Conservation (phyloP, 768 basidiomycete species). For the Leccinum longicurvipes region DNA sequence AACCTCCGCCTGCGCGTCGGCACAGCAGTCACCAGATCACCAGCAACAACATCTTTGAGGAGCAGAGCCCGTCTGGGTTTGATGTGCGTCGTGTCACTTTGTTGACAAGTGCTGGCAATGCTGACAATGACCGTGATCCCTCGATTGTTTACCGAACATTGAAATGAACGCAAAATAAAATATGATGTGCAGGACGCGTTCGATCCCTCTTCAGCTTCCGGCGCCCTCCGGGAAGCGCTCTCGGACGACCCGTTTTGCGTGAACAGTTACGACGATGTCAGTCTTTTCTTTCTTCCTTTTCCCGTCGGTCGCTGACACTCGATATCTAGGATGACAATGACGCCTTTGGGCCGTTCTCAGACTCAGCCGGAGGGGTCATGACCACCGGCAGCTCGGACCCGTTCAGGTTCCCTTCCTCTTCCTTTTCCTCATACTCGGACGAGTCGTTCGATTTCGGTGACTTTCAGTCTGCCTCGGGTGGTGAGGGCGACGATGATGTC, state of each 20-base stretch:
- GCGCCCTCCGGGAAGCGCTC: conserved; percentile 34
- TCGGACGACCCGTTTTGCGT: conserved; percentile 49
- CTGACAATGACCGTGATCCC: neutral
- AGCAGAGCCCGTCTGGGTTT: conserved; percentile 49
- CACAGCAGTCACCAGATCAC: conserved; percentile 32
- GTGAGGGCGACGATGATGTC: neutral
- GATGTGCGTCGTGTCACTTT: conserved; percentile 40
- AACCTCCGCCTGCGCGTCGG: conserved; percentile 47
- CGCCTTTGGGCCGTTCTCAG: conserved; percentile 80
- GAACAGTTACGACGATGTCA: conserved; percentile 49
- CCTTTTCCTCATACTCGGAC: conserved; percentile 56
- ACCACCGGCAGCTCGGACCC: conserved; percentile 43
- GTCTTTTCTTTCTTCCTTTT: neutral
- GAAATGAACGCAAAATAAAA: neutral
- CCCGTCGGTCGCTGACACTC: neutral
- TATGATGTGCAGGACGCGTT: conserved; percentile 49
- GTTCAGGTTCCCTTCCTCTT: conserved; percentile 46
- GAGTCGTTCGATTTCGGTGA: conserved; percentile 77
- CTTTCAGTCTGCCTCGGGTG: conserved; percentile 49
- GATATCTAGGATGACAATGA: conserved; percentile 44
- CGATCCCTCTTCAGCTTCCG: conserved; percentile 31
- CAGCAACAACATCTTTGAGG: neutral
- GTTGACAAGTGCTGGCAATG: neutral
- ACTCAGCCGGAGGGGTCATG: conserved; percentile 43
- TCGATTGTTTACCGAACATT: neutral